Conservation (phyloP, 371 early-diverging fungal species). For the Globomyces sp. region DNA sequence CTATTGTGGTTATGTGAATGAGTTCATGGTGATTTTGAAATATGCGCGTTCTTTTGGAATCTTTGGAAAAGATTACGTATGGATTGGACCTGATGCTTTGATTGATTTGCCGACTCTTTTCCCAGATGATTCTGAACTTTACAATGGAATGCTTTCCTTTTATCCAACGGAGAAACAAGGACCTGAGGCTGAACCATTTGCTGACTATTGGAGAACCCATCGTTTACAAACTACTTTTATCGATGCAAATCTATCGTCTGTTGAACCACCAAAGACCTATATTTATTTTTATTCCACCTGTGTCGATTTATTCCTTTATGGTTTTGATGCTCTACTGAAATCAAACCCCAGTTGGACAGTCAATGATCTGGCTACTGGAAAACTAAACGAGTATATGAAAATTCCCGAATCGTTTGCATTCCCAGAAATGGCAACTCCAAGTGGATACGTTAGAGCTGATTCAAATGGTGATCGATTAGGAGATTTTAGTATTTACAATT, state of each 20-base stretch:
- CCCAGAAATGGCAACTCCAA: constrained; percentile 13
- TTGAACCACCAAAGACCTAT: neutral
- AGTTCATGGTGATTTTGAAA: neutral
- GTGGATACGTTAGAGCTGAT: constrained; percentile 2
- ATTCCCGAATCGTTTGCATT: constrained; percentile 19
- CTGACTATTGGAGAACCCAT: neutral
- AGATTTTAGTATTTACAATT: constrained; percentile 8
- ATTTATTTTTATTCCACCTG: constrained; percentile 9
- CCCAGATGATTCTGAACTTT: neutral
- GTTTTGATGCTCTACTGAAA: constrained; percentile 15
- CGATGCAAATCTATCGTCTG: neutral
- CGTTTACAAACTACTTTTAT: neutral
- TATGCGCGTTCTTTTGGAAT: neutral
- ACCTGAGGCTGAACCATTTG: neutral
- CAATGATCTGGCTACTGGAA: neutral
- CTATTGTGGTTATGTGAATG: neutral
- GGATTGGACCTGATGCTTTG: neutral
- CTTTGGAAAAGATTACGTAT: neutral
- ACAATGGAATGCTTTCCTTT: neutral
- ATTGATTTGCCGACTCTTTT: constrained; percentile 3
- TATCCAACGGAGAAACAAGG: neutral
- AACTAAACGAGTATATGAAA: constrained; percentile 8
- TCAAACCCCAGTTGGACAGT: neutral
- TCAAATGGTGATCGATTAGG: constrained; percentile 9
- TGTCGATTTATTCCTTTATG: constrained; percentile 7